These are phyloP conservation scores for Pseudozyma flocculosa DNA, from an alignment of 1,284 basidiomycete genomes.

Conservation along the genomic window DNA sequence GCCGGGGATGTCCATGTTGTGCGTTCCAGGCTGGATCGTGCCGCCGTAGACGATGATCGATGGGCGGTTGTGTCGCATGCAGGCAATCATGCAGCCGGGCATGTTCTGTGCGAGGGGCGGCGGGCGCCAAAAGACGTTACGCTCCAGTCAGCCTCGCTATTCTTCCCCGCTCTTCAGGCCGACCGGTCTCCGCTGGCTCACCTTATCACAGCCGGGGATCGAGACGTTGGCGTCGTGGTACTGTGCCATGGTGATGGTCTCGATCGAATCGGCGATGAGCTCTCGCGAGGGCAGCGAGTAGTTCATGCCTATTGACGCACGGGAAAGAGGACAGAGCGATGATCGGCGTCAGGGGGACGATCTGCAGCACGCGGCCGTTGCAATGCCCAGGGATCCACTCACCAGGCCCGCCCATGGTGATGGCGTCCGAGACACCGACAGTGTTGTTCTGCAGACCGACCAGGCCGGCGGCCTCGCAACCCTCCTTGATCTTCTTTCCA, in stretches of 20 bases:
- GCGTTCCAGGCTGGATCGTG: constrained; percentile 72
- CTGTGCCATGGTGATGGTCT: constrained; percentile 91
- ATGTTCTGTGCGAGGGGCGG: constrained; percentile 66
- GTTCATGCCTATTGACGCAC: constrained; percentile 66
- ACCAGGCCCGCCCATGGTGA: constrained; percentile 83
- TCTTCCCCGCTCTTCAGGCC: too few relatives aligned
- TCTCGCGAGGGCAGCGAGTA: constrained; percentile 87
- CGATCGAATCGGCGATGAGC: constrained; percentile 85
- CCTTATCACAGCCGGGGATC: constrained; percentile 94
- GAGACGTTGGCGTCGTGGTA: constrained; percentile 98
- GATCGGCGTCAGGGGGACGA: too few relatives aligned
- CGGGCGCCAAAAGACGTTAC: too few relatives aligned
- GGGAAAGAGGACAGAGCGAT: too few relatives aligned
- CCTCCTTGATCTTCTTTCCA: constrained; percentile 80
- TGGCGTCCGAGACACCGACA: constrained; percentile 94
- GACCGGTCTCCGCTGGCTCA: constrained; percentile 66
- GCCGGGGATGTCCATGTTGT: constrained; percentile 75
- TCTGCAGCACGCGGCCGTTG: too few relatives aligned
- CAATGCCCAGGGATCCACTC: background rate
- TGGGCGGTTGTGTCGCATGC: constrained; percentile 89
- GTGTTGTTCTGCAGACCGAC: constrained; percentile 97
- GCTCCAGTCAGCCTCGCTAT: too few relatives aligned
- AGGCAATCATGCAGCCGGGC: constrained; percentile 91
- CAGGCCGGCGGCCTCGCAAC: constrained; percentile 71
- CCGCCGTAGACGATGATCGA: constrained; percentile 96